These are phyloP conservation scores for Imleria badia DNA, from an alignment of 768 basidiomycete species.

Conservation along the genomic window DNA sequence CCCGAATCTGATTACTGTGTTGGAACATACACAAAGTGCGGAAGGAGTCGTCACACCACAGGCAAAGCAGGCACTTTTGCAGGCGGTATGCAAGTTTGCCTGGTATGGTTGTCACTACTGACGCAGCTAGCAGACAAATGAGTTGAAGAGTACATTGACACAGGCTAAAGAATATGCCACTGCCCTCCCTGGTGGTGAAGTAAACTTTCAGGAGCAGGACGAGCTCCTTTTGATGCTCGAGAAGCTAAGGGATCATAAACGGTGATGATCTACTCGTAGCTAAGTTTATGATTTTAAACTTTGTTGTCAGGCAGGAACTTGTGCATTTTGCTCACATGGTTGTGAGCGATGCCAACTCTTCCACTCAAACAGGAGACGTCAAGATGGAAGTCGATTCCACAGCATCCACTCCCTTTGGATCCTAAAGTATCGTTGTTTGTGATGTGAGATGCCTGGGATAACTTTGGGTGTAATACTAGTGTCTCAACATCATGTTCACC, in stretches of 20 bases:
- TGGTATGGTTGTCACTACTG: not conserved
- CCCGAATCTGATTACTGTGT: constrained; percentile 56
- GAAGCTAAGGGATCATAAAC: constrained; percentile 58
- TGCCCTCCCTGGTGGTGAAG: constrained; percentile 69
- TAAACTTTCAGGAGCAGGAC: constrained; percentile 66
- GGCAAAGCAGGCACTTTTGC: constrained; percentile 64
- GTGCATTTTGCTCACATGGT: constrained; percentile 48
- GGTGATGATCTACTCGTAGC: not conserved
- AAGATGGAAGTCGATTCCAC: constrained; percentile 75
- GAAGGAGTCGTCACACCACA: constrained; percentile 55
- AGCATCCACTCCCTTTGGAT: constrained; percentile 62
- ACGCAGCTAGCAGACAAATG: constrained; percentile 55
- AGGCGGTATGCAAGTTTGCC: constrained; percentile 47
- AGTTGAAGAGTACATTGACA: constrained; percentile 57
- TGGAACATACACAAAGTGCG: constrained; percentile 58
- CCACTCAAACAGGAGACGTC: constrained; percentile 25
- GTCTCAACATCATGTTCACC: constrained; percentile 9
- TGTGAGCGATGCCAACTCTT: constrained; percentile 33
- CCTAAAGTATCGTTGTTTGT: constrained; percentile 24
- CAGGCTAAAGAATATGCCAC: constrained; percentile 61
- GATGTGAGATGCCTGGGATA: constrained; percentile 1
- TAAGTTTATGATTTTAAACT: not conserved
- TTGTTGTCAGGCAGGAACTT: constrained; percentile 56
- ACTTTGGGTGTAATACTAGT: not conserved
- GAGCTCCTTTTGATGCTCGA: constrained; percentile 71